Base-by-base conservation (phyloP, 345 rosid species). In the Syzygium aqueum region DNA sequence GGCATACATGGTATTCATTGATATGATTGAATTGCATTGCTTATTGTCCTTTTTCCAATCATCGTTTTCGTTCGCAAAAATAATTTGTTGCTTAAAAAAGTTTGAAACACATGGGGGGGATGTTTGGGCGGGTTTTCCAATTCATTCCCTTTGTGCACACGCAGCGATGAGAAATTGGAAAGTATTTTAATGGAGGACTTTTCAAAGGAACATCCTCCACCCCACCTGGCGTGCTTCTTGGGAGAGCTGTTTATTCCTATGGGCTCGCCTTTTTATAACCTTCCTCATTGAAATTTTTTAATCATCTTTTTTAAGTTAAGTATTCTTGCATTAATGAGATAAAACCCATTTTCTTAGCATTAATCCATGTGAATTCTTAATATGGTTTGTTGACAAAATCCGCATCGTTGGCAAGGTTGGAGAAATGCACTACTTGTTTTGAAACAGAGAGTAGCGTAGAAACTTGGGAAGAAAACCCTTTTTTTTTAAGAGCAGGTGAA, bases 131-230 rank as follows among this genome's bases (percentile, higher is more conserved):
- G 57, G 85, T 51, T 88, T 91, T 86, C 90, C 90, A 43, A 89
- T 73, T 92, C 91, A 89, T 90, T 92, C 90, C 87, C 65, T 51
- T 23, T 84, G 82, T 84, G 82, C 82, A 19, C 49, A 73, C 25
- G 65, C 65, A 7, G 73, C 65, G 67, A 53, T 53, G 49, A 13
- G 80, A 10, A 17, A 37, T 73, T 17, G 80, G 46, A 30, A 28
- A 33, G 17, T 33, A 25, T 56, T 30, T 37, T 9, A 1, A 6
- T 43, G 46, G 46, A 73, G 49, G 82, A 37, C 25, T 19, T 73
- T 21, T 9, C 4, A 73, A 73, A 33, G 49, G 49, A 73, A 33
- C 80, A 67, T 67, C 80, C 43, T 17, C 25, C 10, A n/a, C 12
- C 43, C 11, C 82, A 73, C 82, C 49, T 73, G 82, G 82, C 82